Conservation (phyloP, 2,329 filamentous ascomycete genomes). For the Helotiales sp. region DNA sequence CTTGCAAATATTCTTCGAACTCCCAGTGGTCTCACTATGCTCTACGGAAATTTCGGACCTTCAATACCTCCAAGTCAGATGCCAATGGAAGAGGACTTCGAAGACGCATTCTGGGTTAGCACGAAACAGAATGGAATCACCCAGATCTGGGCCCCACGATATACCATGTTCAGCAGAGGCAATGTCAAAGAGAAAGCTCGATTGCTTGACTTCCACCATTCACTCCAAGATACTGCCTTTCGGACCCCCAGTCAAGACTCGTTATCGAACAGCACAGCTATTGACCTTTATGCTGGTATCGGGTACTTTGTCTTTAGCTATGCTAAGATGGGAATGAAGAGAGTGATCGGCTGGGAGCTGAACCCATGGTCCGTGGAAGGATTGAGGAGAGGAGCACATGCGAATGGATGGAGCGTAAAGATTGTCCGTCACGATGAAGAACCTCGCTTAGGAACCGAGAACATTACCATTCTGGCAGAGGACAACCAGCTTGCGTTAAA, state of each 20-base stretch:
- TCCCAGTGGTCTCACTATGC: conserved; percentile 66
- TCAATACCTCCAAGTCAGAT: conserved; percentile 16
- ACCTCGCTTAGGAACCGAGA: conserved; percentile 43
- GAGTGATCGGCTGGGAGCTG: conserved; percentile 84
- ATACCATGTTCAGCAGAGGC: conserved; percentile 93
- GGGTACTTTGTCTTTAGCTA: conserved; percentile 94
- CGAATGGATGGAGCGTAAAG: conserved; percentile 64
- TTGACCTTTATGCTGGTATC: conserved; percentile 90
- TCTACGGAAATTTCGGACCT: conserved; percentile 75
- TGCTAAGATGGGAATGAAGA: conserved; percentile 62
- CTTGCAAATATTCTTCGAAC: conserved; percentile 71
- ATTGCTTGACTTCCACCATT: conserved; percentile 55
- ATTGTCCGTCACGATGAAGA: conserved; percentile 47
- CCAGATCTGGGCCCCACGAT: conserved; percentile 84
- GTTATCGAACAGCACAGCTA: conserved; percentile 40
- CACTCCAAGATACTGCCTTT: background rate
- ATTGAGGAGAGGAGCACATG: conserved; percentile 69
- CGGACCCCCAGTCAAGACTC: conserved; percentile 10
- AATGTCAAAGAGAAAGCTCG: conserved; percentile 88
- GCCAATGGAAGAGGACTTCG: conserved; percentile 53
- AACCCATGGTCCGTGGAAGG: conserved; percentile 89
- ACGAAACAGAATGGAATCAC: conserved; percentile 76
- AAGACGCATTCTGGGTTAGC: conserved; percentile 73
- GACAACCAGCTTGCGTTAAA: conserved; percentile 54
- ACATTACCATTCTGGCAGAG: conserved; percentile 68